Percentiles rank a stretch among this genome's conserved stretches.
phyloP scores from a whole-genome alignment of 108 stramenopile species.

The Stephanodiscus minutulus region DNA sequence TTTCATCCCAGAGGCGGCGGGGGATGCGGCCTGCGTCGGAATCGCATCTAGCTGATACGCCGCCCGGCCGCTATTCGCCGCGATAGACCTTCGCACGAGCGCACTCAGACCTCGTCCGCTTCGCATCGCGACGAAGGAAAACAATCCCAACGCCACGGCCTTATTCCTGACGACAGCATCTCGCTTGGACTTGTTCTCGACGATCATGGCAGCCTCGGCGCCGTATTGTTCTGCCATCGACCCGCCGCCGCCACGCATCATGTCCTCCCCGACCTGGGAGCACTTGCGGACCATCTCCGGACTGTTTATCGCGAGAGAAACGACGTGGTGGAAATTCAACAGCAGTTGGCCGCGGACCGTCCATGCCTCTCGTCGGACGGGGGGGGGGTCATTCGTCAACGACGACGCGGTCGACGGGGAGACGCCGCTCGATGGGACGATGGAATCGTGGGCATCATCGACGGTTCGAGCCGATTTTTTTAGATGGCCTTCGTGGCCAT shows the following conservation, averaged over 20 bases:
- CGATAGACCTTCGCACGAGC: slow-evolving; percentile 3
- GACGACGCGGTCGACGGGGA: slow-evolving; percentile 1
- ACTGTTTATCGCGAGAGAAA: slow-evolving; percentile 38
- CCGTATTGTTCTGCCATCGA: slow-evolving; percentile 18
- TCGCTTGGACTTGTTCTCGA: slow-evolving; percentile 38
- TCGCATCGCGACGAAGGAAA: slow-evolving; percentile 19
- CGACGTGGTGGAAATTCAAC: slow-evolving; percentile 37
- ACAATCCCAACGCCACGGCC: slow-evolving; percentile 24
- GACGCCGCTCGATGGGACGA: not conserved
- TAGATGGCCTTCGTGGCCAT: not conserved
- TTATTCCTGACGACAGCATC: slow-evolving; percentile 29
- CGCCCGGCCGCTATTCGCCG: not conserved
- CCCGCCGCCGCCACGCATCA: slow-evolving; percentile 1
- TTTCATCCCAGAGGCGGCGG: not conserved
- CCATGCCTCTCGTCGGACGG: slow-evolving; percentile 37
- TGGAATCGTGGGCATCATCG: not conserved
- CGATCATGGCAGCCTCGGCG: slow-evolving; percentile 36
- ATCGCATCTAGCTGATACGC: slow-evolving; percentile 23
- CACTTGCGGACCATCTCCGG: slow-evolving; percentile 45
- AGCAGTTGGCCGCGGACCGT: slow-evolving; percentile 41
- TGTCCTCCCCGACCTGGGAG: slow-evolving; percentile 18
- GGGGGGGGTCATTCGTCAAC: not conserved
- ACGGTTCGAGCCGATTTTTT: not conserved
- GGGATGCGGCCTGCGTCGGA: not conserved
- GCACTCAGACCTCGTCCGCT: slow-evolving; percentile 16